These are phyloP conservation scores for Gossypium longicalyx DNA, from an alignment of 345 rosid genomes.

Conservation along the genomic window DNA sequence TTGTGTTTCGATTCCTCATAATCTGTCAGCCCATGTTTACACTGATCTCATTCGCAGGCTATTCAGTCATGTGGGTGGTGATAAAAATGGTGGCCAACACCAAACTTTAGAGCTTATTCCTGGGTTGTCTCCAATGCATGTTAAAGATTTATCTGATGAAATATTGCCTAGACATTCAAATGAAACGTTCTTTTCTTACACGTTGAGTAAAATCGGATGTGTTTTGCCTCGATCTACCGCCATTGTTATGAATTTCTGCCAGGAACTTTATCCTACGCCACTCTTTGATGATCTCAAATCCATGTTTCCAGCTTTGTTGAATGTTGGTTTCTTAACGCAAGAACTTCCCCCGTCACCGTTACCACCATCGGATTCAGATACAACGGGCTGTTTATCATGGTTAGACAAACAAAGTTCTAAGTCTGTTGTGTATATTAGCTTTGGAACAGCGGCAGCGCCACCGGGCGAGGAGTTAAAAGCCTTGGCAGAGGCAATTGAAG, in stretches of 20 bases:
- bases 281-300: conserved; percentile 35
- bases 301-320: conserved; percentile 30
- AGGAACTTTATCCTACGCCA: conserved; percentile 36
- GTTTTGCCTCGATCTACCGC: conserved; percentile 39
- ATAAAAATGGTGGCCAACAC: neutral
- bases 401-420: conserved; percentile 28
- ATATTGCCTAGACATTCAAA: conserved; percentile 22
- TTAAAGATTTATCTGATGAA: conserved; percentile 46
- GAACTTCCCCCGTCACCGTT: neutral
- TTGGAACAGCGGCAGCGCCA: conserved; percentile 41
- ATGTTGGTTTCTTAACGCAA: conserved; percentile 33
- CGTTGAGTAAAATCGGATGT: conserved; percentile 30
- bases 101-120: conserved; percentile 34
- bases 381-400: conserved; percentile 61
- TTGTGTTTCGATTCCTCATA: conserved; percentile 39
- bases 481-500: conserved; percentile 49
- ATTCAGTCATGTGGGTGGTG: conserved; percentile 3
- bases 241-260: conserved; percentile 43
- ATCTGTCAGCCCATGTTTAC: conserved; percentile 41
- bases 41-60: conserved; percentile 30
- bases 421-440: conserved; percentile 55
- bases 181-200: conserved; percentile 32
- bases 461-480: conserved; percentile 41
- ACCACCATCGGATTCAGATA: conserved; percentile 12
- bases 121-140: conserved; percentile 37